phyloP scores from a whole-genome alignment of 345 rosid genomes.

The Populus ilicifolia region DNA sequence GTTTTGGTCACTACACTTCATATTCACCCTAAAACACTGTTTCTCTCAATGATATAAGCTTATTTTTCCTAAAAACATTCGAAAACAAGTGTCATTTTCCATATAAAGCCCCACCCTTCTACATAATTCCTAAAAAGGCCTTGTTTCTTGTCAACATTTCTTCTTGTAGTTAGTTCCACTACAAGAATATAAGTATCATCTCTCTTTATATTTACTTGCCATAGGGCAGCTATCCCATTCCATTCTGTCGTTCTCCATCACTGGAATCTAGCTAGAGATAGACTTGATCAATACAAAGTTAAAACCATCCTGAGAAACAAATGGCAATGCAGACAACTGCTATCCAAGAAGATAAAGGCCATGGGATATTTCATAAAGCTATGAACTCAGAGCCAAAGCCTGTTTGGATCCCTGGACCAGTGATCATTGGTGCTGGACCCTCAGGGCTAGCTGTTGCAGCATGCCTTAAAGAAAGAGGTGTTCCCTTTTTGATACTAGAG shows the following conservation, averaged over 20 bases:
- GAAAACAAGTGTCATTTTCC: background rate
- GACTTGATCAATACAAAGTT: no score
- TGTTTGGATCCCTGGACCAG: constrained; percentile 24
- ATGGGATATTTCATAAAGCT: background rate
- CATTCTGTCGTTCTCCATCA: background rate
- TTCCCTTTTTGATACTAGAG: constrained; percentile 32
- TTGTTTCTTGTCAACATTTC: background rate
- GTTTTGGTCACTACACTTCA: background rate
- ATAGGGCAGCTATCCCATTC: background rate
- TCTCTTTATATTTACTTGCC: background rate
- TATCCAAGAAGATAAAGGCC: background rate
- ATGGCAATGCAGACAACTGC: background rate
- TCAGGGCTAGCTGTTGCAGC: constrained; percentile 38
- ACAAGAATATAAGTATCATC: background rate
- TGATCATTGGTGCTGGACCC: constrained; percentile 39
- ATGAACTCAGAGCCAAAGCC: background rate
- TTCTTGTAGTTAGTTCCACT: background rate
- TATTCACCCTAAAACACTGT: no score
- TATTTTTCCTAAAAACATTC: background rate
- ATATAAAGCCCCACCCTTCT: background rate
- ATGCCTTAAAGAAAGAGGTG: constrained; percentile 23
- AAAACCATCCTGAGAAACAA: background rate
- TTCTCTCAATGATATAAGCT: background rate
- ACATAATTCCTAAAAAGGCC: background rate
- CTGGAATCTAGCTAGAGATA: background rate